These are phyloP conservation scores for Xylariomycetidae sp. DNA, from an alignment of 2,329 filamentous ascomycete genomes.

Conservation along the genomic window DNA sequence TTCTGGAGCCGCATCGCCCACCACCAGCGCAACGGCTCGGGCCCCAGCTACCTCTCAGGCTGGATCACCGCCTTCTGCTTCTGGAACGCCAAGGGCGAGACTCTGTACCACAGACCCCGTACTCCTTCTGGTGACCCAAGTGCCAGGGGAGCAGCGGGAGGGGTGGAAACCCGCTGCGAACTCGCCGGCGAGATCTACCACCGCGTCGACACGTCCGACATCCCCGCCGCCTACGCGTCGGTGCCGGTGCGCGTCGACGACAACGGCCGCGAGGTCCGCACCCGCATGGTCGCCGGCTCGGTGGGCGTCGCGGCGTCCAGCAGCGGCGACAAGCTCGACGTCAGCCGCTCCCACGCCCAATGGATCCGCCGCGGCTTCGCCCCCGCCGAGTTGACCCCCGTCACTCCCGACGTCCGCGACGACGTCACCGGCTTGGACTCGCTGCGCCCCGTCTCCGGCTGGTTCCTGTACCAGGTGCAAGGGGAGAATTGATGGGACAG, in stretches of 20 bases:
- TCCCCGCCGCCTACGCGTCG: constrained; percentile 3
- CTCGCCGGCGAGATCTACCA: not conserved
- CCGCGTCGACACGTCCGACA: not conserved
- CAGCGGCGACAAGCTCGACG: not conserved
- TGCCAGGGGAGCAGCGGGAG: not conserved
- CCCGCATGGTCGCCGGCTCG: constrained; percentile 4
- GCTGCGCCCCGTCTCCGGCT: no score
- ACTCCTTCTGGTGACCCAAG: no score
- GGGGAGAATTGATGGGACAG: no score
- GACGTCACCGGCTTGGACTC: no score
- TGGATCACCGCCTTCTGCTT: constrained; percentile 10
- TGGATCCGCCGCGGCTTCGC: no score
- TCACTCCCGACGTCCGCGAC: no score
- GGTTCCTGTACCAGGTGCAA: no score
- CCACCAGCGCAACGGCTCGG: not conserved
- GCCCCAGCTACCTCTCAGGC: constrained; percentile 1
- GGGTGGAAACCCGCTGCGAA: not conserved
- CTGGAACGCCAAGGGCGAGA: constrained; percentile 2
- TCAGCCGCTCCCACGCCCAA: no score
- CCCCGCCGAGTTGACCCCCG: no score
- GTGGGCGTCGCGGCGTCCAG: constrained; percentile 5
- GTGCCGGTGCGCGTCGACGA: constrained; percentile 5
- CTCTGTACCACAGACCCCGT: not conserved
- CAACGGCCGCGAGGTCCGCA: constrained; percentile 1
- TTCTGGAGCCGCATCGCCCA: constrained; percentile 30